phyloP scores from a whole-genome alignment of 495 filamentous ascomycete genomes.

The Daldinia caldariorum region DNA sequence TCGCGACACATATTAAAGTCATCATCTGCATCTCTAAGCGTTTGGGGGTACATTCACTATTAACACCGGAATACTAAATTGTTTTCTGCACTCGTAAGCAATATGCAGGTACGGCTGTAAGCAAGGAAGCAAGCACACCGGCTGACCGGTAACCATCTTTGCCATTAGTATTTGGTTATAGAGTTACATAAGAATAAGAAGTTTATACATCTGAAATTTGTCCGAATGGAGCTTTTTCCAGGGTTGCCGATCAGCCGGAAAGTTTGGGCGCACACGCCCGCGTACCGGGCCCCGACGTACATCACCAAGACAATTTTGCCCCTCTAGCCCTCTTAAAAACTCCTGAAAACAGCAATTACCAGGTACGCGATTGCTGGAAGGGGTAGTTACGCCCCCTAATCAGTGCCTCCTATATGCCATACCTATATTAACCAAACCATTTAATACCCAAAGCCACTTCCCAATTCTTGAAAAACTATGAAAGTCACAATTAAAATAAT shows the following conservation, averaged over 20 bases:
- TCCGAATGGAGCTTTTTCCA: background rate
- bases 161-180: no score
- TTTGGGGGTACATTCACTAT: no score
- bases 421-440: slow-evolving; percentile 13
- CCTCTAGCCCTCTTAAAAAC: slow-evolving; percentile 35
- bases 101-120: background rate
- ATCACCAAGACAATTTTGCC: slow-evolving; percentile 35
- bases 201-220: background rate
- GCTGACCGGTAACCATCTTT: no score
- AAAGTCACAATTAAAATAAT: background rate
- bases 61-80: no score
- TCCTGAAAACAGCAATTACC: slow-evolving; percentile 3
- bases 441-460: slow-evolving; percentile 5
- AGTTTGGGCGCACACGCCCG: slow-evolving; percentile 3
- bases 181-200: no score
- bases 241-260: slow-evolving; percentile 3
- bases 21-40: no score
- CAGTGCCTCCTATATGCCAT: slow-evolving; percentile 9
- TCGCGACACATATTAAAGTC: no score
- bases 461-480: background rate
- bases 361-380: slow-evolving; percentile 6
- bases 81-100: background rate
- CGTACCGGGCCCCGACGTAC: slow-evolving; percentile 15
- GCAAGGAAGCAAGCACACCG: background rate
- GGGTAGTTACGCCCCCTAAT: slow-evolving; percentile 22